phyloP scores from a whole-genome alignment of 2,329 filamentous ascomycete species.

The Clonostachys rosea region DNA sequence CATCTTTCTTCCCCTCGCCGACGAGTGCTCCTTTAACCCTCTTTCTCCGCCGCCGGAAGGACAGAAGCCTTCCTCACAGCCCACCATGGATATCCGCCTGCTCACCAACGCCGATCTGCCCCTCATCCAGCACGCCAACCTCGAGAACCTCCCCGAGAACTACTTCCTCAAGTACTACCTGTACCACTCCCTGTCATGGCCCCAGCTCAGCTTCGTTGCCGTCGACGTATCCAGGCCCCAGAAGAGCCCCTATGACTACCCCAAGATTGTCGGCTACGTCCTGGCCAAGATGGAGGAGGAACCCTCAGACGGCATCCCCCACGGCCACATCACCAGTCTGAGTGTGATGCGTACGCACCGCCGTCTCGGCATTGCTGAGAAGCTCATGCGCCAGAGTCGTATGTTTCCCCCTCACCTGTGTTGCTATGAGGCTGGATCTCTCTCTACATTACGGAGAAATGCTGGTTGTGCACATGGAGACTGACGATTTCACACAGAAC shows the following conservation, averaged over 20 bases:
- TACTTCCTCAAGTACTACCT: conserved; percentile 99
- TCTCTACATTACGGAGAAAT: too few species aligned
- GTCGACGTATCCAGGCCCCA: conserved; percentile 82
- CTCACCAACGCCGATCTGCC: conserved; percentile 80
- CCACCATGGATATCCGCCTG: conserved; percentile 82
- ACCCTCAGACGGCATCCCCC: conserved; percentile 80
- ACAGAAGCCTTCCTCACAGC: neutral
- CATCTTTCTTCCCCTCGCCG: too few species aligned
- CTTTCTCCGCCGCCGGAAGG: too few species aligned
- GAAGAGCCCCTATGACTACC: conserved; percentile 79
- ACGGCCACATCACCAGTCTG: conserved; percentile 93
- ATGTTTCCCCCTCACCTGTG: conserved; percentile 30
- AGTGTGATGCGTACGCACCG: conserved; percentile 96
- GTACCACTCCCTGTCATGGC: conserved; percentile 98
- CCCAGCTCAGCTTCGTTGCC: conserved; percentile 92
- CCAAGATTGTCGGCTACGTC: conserved; percentile 98
- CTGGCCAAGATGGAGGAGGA: conserved; percentile 99
- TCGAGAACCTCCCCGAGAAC: conserved; percentile 98
- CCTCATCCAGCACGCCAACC: conserved; percentile 95
- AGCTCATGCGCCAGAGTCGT: conserved; percentile 96
- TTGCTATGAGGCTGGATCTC: neutral
- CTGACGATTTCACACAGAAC: conserved; percentile 47
- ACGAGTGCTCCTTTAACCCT: too few species aligned
- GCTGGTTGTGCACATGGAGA: neutral
- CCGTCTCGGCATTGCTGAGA: conserved; percentile 87